Evolutionary conservation across 2,329 filamentous ascomycete species (phyloP), one percentile per base, ranked within the genome.

Genomic region (Colletotrichum liriopes): DNA sequence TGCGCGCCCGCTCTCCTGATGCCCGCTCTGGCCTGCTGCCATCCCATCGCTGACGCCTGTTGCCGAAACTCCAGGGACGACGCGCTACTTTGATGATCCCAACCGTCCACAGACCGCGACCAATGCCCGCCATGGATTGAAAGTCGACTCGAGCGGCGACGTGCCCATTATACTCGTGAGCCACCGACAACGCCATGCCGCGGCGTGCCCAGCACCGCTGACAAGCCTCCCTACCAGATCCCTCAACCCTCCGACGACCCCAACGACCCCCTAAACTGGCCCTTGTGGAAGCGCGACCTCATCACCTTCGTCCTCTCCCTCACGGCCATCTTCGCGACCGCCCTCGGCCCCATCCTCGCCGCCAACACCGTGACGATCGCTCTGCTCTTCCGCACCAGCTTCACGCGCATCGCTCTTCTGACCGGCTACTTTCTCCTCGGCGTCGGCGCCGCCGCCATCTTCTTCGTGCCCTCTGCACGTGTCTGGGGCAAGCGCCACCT

Each of bases 401-500:
- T 98, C 77, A 93, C 92, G n/a, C 85, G 92, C 54, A 90, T 95
- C 70, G 95, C 95, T 3, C 85, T 96, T 16, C 84, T 98, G 51
- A 98, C 95, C 0, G 95, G 95, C 65, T 97, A 95, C 81, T 95
- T 94, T 80, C 87, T 98, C 26, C 89, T 95, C 37, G 96, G 94
- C 26, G 93, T 94, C 3, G 95, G 94, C 14, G 85, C 94, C 18
- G 93, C 93, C 1, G 95, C 94, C 62, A 90, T 96, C 80, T 87
- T 98, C 75, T 95, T 95, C 82, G 95, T 98, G 3, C 94, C 96
- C 0, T 94, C 93, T 0, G 94, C 94, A 26, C 90, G 95, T 69
- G 92, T 98, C 74, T 98, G 94, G 93, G 96, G 96, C 49, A 98
- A 98, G 82, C 89, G 95, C 51, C 96, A 98, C 84, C 84, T 95